phyloP scores from a whole-genome alignment of 495 filamentous ascomycete species.

The Penicillium riverlandense region DNA sequence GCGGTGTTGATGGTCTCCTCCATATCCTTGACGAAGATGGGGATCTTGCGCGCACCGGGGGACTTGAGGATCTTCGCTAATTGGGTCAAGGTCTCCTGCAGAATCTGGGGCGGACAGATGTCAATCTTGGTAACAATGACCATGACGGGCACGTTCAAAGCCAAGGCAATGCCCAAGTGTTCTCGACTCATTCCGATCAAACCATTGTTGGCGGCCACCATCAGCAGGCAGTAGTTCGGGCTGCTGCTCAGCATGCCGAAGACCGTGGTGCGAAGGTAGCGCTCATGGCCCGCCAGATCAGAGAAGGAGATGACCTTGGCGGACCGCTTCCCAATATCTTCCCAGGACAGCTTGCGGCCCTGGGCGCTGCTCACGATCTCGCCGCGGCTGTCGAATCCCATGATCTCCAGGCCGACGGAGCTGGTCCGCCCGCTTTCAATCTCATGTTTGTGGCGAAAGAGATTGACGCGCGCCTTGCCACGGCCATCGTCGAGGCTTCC shows the following conservation, averaged over 20 bases:
- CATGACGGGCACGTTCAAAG: constrained; percentile 95
- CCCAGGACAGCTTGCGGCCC: constrained; percentile 88
- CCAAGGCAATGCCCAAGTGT: constrained; percentile 90
- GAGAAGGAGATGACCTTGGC: constrained; percentile 96
- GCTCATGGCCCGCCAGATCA: constrained; percentile 91
- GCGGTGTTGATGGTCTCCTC: constrained; percentile 93
- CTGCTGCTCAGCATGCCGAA: constrained; percentile 92
- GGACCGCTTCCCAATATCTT: constrained; percentile 93
- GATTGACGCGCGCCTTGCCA: constrained; percentile 89
- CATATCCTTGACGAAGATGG: constrained; percentile 89
- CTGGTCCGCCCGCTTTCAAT: constrained; percentile 91
- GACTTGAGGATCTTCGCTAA: constrained; percentile 88
- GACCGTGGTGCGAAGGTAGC: constrained; percentile 91
- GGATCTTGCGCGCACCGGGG: constrained; percentile 89
- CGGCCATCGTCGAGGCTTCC: constrained; percentile 91
- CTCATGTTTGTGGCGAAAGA: constrained; percentile 97
- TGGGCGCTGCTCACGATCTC: constrained; percentile 77
- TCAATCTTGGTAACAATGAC: constrained; percentile 98
- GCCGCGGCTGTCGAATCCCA: constrained; percentile 90
- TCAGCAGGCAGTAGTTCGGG: constrained; percentile 94
- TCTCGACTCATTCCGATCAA: constrained; percentile 97
- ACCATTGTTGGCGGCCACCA: constrained; percentile 98
- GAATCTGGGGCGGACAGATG: constrained; percentile 93
- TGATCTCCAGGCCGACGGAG: constrained; percentile 97
- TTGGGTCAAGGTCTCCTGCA: constrained; percentile 90